Conservation (phyloP, 306 rosid species). For the Rosa persica region DNA sequence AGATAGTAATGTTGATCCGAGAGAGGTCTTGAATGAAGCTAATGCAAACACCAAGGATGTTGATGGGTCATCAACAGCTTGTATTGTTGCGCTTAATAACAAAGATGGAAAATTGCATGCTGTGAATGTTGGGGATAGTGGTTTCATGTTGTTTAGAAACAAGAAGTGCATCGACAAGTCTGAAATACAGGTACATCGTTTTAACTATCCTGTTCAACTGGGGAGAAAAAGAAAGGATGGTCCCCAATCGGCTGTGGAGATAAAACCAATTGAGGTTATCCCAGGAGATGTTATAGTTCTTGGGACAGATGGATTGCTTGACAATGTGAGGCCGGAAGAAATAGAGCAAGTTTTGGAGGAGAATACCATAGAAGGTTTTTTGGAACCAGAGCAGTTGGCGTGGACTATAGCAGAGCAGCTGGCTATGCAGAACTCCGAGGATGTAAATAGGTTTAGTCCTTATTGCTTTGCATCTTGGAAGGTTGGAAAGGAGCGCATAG, state of each 20-base stretch:
- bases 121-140: conserved; percentile 27
- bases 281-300: conserved; percentile 21
- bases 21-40: not conserved
- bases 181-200: not conserved
- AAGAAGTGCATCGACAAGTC: not conserved
- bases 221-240: not conserved
- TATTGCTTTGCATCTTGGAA: not conserved
- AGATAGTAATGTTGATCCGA: conserved; percentile 1
- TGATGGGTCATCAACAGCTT: conserved; percentile 22
- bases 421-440: conserved; percentile 5
- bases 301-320: conserved; percentile 22
- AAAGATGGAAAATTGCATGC: not conserved
- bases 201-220: conserved; percentile 9
- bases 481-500: not conserved
- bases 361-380: not conserved
- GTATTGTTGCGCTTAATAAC: conserved; percentile 11
- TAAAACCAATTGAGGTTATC: not conserved
- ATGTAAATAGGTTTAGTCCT: conserved; percentile 1
- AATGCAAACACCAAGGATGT: not conserved
- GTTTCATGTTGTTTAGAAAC: conserved; percentile 24
- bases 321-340: conserved; percentile 3
- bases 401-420: not conserved
- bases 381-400: not conserved
- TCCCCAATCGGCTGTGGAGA: not conserved
- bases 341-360: not conserved